Evolutionary conservation across 1,284 basidiomycete genomes (phyloP).

Genomic region (Boletus smithii): DNA sequence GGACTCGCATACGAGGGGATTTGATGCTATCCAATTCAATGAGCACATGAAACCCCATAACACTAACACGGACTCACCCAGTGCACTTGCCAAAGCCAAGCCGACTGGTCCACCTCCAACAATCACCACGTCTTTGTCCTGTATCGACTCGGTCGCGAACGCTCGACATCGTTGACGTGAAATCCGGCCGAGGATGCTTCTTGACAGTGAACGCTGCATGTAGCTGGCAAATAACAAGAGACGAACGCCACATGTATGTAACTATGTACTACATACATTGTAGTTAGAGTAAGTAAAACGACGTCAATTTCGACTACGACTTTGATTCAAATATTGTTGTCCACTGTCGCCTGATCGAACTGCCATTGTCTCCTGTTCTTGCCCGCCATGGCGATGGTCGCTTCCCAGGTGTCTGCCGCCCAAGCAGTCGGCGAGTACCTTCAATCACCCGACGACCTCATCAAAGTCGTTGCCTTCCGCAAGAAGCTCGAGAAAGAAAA

Average conservation of each 20-base stretch:
- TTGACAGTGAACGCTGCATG: conserved; percentile 8
- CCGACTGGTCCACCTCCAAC: conserved; percentile 95
- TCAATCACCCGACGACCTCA: conserved; percentile 90
- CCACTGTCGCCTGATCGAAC: too few relatives aligned
- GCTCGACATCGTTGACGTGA: conserved; percentile 12
- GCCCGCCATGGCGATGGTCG: conserved; percentile 41
- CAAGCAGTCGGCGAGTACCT: conserved; percentile 84
- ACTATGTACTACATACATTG: background rate
- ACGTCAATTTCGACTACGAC: too few relatives aligned
- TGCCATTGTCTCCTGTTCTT: too few relatives aligned
- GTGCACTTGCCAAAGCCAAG: conserved; percentile 82
- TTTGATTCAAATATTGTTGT: too few relatives aligned
- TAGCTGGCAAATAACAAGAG: too few relatives aligned
- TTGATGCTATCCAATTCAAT: conserved; percentile 46
- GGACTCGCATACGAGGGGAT: conserved; percentile 45
- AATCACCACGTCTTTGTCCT: conserved; percentile 83
- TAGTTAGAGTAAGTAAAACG: too few relatives aligned
- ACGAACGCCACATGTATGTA: too few relatives aligned
- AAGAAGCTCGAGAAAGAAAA: conserved; percentile 98
- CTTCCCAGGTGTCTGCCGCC: conserved; percentile 66
- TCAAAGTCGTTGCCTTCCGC: conserved; percentile 84
- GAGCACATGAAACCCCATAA: background rate
- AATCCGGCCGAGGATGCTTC: conserved; percentile 5
- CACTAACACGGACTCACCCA: conserved; percentile 52
- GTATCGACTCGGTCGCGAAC: conserved; percentile 23